Evolutionary conservation across 208 protist genomes (phyloP).

Genomic region (Leishmania lainsoni): DNA sequence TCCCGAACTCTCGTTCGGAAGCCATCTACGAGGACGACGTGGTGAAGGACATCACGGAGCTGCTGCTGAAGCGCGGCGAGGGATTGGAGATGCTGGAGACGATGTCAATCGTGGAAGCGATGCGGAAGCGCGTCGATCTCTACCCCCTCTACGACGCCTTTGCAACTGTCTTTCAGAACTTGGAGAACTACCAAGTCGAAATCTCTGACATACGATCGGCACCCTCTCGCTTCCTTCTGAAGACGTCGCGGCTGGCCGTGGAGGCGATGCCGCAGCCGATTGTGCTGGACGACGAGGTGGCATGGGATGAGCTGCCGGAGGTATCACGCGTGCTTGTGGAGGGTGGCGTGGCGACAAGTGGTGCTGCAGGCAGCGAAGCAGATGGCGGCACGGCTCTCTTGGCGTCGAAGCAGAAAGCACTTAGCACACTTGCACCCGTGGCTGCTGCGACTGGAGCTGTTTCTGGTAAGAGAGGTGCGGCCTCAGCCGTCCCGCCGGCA

Average conservation of each 20-base stretch:
- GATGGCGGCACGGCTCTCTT: background rate
- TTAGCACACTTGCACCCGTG: background rate
- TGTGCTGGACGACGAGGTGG: slow-evolving; percentile 70
- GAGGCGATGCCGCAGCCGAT: slow-evolving; percentile 78
- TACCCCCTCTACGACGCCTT: slow-evolving; percentile 83
- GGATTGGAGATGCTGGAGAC: slow-evolving; percentile 70
- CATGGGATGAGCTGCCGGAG: slow-evolving; percentile 75
- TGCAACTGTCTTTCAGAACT: slow-evolving; percentile 69
- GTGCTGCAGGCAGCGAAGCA: background rate
- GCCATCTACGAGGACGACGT: slow-evolving; percentile 86
- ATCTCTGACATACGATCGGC: slow-evolving; percentile 62
- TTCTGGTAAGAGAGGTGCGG: background rate
- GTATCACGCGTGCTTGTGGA: slow-evolving; percentile 54
- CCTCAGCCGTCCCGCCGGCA: background rate
- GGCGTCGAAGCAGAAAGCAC: background rate
- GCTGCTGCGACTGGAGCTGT: background rate
- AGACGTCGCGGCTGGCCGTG: slow-evolving; percentile 64
- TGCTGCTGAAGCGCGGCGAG: slow-evolving; percentile 72
- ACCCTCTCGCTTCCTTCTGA: slow-evolving; percentile 75
- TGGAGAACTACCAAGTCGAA: slow-evolving; percentile 88
- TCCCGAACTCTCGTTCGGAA: slow-evolving; percentile 83
- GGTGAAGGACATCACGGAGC: slow-evolving; percentile 84
- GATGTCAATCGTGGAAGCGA: slow-evolving; percentile 75
- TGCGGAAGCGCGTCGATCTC: slow-evolving; percentile 77
- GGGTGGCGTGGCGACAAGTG: background rate